phyloP scores from a whole-genome alignment of 2,329 filamentous ascomycete species.

The Phyllosticta paracitricarpa region DNA sequence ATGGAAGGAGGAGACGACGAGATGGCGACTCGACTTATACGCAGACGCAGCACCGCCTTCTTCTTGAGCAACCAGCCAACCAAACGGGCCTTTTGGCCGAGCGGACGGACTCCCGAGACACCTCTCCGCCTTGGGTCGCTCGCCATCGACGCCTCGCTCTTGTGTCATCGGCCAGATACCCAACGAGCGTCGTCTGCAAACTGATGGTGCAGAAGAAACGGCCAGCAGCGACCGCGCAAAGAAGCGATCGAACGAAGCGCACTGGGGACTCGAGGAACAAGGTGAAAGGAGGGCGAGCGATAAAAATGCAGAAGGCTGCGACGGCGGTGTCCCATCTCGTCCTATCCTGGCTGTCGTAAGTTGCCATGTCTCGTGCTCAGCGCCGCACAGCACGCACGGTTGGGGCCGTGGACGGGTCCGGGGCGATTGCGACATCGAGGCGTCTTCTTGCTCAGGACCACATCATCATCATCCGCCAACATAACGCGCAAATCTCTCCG shows the following conservation, averaged over 20 bases:
- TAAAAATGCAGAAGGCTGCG: no score
- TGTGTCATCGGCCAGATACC: not conserved
- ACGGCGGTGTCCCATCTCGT: no score
- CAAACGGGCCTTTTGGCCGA: not conserved
- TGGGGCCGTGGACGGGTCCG: not conserved
- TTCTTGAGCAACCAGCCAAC: not conserved
- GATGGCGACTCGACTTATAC: not conserved
- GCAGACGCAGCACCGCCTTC: not conserved
- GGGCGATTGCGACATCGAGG: not conserved
- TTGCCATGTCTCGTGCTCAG: no score
- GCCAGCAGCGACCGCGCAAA: no score
- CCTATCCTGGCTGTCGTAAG: no score
- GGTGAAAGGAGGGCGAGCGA: no score
- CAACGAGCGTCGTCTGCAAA: no score
- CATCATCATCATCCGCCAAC: not conserved
- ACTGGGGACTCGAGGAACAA: no score
- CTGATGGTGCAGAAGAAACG: no score
- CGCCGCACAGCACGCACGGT: not conserved
- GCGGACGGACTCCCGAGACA: not conserved
- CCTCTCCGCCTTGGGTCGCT: not conserved
- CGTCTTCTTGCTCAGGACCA: not conserved
- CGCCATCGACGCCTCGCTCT: not conserved
- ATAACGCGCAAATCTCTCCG: not conserved
- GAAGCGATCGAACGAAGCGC: no score
- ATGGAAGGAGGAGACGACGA: not conserved